Evolutionary conservation across 768 basidiomycete genomes (phyloP), one percentile per base, ranked within the genome.

Genomic region (Nidularia pulvinata): DNA sequence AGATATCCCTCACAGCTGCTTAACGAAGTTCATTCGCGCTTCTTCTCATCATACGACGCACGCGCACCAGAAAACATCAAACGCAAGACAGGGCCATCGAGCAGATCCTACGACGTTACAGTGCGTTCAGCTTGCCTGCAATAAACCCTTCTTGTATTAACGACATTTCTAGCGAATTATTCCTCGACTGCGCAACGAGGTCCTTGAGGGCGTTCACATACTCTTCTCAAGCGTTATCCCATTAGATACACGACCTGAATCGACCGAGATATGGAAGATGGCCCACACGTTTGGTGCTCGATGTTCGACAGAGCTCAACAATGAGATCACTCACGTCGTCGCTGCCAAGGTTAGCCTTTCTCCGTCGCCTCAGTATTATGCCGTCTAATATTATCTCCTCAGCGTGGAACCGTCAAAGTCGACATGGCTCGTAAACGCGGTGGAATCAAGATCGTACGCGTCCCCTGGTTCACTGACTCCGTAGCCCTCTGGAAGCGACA

Each of bases 211-310:
- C 32, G 80, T 88, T 32, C 84, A 90, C 62, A 81, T 99, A 33
- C 77, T 96, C 35, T 98, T 99, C 70, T 98, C 96, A 1, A 93
- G 95, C 53, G 85, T 99, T 39, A 95, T 98, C 52, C 95, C 96
- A 4, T 81, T 95, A n/a, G 89, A 93, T 61, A 86, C 85, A 3
- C 77, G 73, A 52, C 89, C 93, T 36, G 88, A 94, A 67, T 76
- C 78, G 47, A 91, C 82, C 49, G 93, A 94, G 61, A 84, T 93
- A 48, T 96, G 93, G 93, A 79, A 83, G 59, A 78, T 88, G 66
- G 93, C 96, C 10, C 79, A 81, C 47, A 87, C 90, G 71, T 98
- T 97, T 61, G 96, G 96, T 7, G 96, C 96, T 2, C 77, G 75
- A 46, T 92, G 89, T 67, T 81, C 85, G 46, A 86, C 81, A 13